Evolutionary conservation across 306 rosid species (phyloP).

Genomic region (Delonix regia): DNA sequence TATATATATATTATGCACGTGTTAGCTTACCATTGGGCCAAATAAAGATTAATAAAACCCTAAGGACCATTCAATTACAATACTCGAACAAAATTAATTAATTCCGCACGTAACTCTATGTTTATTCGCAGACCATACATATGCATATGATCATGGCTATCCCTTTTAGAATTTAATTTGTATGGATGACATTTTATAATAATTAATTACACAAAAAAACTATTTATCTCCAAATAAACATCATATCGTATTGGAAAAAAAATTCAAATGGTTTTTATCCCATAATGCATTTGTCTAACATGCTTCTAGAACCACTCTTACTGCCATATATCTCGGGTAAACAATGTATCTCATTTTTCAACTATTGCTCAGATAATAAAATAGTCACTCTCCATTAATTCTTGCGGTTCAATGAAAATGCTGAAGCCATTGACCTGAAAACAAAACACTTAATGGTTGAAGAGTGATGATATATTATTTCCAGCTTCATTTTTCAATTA

Average conservation of each 20-base stretch:
- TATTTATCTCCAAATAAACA: too few species aligned
- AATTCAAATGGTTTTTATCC: too few species aligned
- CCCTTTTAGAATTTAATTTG: too few species aligned
- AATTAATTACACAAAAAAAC: too few species aligned
- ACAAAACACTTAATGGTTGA: not conserved
- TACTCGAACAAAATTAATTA: not conserved
- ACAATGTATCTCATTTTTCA: too few species aligned
- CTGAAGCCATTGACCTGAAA: not conserved
- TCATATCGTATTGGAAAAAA: too few species aligned
- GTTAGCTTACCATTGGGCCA: not conserved
- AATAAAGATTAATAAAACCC: not conserved
- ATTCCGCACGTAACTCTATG: not conserved
- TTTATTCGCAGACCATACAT: not conserved
- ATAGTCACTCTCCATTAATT: too few species aligned
- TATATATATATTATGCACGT: not conserved
- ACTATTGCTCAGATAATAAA: too few species aligned
- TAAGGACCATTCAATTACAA: not conserved
- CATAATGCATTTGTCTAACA: not conserved
- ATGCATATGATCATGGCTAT: not conserved
- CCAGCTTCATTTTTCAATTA: too few species aligned
- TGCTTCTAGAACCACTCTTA: not conserved
- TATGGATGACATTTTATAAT: too few species aligned
- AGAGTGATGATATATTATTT: not conserved
- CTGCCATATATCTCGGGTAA: too few species aligned
- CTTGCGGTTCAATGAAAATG: too few species aligned